Evolutionary conservation across 345 rosid genomes (phyloP).

Genomic region (Rhodomyrtus tomentosa): DNA sequence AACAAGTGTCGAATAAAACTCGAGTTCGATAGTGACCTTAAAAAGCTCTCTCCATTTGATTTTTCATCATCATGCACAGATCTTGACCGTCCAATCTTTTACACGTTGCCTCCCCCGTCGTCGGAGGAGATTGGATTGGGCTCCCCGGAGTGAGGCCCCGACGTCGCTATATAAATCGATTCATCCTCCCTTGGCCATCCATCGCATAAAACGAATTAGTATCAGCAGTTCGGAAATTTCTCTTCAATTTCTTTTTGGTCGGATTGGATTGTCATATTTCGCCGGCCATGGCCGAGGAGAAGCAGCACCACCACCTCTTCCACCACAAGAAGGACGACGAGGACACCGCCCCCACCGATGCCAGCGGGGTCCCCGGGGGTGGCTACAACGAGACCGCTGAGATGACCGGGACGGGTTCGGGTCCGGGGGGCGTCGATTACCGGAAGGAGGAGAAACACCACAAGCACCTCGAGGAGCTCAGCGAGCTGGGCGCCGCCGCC

Average conservation of each 20-base stretch:
- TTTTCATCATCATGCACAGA: neutral
- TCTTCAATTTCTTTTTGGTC: neutral
- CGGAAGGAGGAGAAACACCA: constrained; percentile 48
- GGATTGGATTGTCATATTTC: neutral
- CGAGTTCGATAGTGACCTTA: neutral
- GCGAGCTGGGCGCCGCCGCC: constrained; percentile 25
- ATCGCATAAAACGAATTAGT: neutral
- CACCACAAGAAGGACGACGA: neutral
- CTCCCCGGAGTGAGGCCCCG: neutral
- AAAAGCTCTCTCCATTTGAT: neutral
- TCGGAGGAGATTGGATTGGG: neutral
- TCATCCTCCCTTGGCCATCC: neutral
- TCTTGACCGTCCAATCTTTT: neutral
- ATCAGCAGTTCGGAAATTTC: too few relatives aligned
- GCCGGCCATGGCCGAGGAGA: neutral
- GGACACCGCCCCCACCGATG: neutral
- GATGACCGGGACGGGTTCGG: neutral
- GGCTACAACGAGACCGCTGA: neutral
- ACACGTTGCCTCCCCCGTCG: neutral
- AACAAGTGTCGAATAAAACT: neutral
- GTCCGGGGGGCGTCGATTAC: constrained; percentile 10
- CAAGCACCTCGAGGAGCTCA: constrained; percentile 38
- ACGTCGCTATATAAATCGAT: neutral
- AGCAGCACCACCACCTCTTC: constrained; percentile 1
- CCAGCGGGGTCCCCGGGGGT: neutral